phyloP scores from a whole-genome alignment of 2,329 filamentous ascomycete species.

The Scolecobasidium constrictum region DNA sequence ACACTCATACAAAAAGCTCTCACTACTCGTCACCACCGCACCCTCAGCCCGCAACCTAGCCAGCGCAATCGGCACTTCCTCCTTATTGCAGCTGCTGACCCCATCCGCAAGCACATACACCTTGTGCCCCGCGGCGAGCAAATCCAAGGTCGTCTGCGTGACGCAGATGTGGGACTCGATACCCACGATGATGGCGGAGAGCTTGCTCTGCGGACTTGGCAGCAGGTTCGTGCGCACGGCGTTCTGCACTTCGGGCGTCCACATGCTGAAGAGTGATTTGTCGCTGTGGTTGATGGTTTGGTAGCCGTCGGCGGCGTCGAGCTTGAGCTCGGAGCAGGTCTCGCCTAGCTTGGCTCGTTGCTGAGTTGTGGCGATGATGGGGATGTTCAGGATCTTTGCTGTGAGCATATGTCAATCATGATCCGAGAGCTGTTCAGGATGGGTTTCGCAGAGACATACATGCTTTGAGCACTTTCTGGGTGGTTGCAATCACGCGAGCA shows the following conservation, averaged over 20 bases:
- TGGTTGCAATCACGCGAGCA: constrained; percentile 53
- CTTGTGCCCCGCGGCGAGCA: constrained; percentile 60
- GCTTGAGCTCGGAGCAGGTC: constrained; percentile 61
- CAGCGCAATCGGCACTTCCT: constrained; percentile 72
- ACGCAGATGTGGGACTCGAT: constrained; percentile 95
- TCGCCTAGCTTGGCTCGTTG: constrained; percentile 66
- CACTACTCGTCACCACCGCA: constrained; percentile 71
- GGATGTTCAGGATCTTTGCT: constrained; percentile 55
- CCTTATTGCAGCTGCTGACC: constrained; percentile 75
- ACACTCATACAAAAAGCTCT: constrained; percentile 82
- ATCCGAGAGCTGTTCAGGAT: no score
- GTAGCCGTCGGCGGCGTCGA: constrained; percentile 39
- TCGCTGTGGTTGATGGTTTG: constrained; percentile 53
- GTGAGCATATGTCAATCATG: no score
- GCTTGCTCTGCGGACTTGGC: constrained; percentile 20
- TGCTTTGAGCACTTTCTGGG: constrained; percentile 41
- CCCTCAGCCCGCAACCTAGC: constrained; percentile 65
- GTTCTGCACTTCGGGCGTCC: constrained; percentile 53
- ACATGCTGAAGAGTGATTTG: constrained; percentile 89
- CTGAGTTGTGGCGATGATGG: constrained; percentile 80
- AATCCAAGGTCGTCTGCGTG: constrained; percentile 80
- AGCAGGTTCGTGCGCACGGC: constrained; percentile 18
- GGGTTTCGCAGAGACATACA: no score
- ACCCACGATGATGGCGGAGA: constrained; percentile 68
- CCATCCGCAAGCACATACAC: constrained; percentile 86